A percentile compares a stretch with the other conserved stretches of the same genome.
Evolutionary conservation across 768 basidiomycete species (phyloP).

Genomic region (Piloderma croceum): DNA sequence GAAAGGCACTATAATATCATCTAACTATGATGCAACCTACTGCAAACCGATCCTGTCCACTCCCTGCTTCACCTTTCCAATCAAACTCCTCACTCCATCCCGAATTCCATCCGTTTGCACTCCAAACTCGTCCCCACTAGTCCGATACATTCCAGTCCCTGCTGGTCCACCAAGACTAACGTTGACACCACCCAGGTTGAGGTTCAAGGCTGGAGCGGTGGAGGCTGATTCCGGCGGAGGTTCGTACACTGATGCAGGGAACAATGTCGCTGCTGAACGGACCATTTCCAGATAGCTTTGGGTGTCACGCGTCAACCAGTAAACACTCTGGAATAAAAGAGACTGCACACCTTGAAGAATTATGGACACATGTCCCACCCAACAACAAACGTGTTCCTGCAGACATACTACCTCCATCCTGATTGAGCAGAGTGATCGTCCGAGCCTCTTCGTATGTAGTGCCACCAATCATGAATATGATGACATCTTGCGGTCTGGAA

Average conservation of each 20-base stretch:
- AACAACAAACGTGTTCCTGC: conserved; percentile 74
- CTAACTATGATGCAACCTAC: conserved; percentile 4
- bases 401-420: conserved; percentile 53
- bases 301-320: conserved; percentile 8
- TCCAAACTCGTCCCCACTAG: conserved; percentile 64
- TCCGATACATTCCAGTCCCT: conserved; percentile 81
- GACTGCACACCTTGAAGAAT: conserved; percentile 73
- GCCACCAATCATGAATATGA: conserved; percentile 95
- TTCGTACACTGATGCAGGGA: conserved; percentile 63
- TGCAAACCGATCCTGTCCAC: conserved; percentile 54
- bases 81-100: conserved; percentile 81
- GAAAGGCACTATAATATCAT: too few species aligned
- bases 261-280: conserved; percentile 57
- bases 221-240: conserved; percentile 71
- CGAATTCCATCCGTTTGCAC: conserved; percentile 84
- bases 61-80: conserved; percentile 86
- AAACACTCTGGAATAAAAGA: conserved; percentile 1
- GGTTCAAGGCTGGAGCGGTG: conserved; percentile 75
- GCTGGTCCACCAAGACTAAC: conserved; percentile 86
- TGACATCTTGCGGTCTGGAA: conserved; percentile 86
- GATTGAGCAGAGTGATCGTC: conserved; percentile 79
- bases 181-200: conserved; percentile 90
- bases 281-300: conserved; percentile 87
- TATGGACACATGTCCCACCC: conserved; percentile 93
- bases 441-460: conserved; percentile 95